Conservation (phyloP, 192 early-diverging fungal species). For the Backusella liffmaniae region DNA sequence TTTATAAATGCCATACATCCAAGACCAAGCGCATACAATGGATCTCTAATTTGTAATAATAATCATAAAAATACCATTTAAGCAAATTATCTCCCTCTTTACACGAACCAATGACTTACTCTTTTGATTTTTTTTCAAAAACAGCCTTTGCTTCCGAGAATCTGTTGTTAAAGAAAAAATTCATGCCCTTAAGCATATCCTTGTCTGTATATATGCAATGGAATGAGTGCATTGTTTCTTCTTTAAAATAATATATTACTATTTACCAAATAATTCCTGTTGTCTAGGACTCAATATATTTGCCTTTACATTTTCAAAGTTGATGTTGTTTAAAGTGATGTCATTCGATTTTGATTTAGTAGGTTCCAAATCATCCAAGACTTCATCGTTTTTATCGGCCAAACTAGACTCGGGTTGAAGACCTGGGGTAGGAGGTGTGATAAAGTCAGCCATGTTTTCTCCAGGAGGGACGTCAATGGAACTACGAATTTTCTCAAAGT, state of each 20-base stretch:
- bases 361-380: neutral
- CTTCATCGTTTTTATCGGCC: constrained; percentile 10
- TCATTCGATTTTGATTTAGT: constrained; percentile 10
- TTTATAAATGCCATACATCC: constrained; percentile 55
- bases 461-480: constrained; percentile 24
- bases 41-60: constrained; percentile 34
- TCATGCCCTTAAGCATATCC: constrained; percentile 30
- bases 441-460: constrained; percentile 36
- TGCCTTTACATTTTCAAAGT: constrained; percentile 24
- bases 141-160: constrained; percentile 49
- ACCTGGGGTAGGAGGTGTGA: constrained; percentile 37
- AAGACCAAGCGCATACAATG: constrained; percentile 52
- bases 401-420: constrained; percentile 19
- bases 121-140: constrained; percentile 44
- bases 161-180: constrained; percentile 55
- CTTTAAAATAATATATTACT: neutral
- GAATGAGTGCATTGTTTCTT: neutral
- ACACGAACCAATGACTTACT: constrained; percentile 23
- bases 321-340: constrained; percentile 11
- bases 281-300: constrained; percentile 26
- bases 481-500: constrained; percentile 11
- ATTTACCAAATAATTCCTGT: constrained; percentile 30
- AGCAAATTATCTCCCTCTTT: neutral
- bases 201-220: constrained; percentile 13
- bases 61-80: neutral